Evolutionary conservation across 768 basidiomycete species (phyloP), one percentile per base, ranked within the genome.

Genomic region (Suillus discolor): DNA sequence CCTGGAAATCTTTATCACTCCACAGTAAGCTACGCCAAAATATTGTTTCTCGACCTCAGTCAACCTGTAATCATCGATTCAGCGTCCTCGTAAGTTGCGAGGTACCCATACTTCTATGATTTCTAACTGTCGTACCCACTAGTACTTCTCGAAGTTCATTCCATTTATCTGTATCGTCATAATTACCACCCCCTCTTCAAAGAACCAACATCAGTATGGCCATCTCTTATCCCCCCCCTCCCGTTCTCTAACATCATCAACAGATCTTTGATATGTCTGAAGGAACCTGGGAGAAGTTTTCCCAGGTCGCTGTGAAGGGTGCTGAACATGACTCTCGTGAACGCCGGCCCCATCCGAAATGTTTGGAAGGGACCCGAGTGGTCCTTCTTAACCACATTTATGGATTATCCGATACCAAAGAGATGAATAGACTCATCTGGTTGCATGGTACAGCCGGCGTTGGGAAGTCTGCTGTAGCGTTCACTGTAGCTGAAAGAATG

Each of bases 401-500:
- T n/a, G 11, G 11, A 13, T 12, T 34, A 20, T 34, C 12, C 9
- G 54, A 34, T 31, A 31, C 16, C 31, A 34, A 55, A 55, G 12
- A 55, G 28, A 20, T 1, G 31, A 34, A 18, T 34, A 18, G 54
- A 31, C 54, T 55, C 18, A 55, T 55, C 20, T 55, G 54, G 54
- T 9, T 55, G 31, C 54, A 55, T 34, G 54, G 54, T 11, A 55
- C 54, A 20, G 54, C 54, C 5, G 54, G 54, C 11, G 20, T 55
- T 28, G 54, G 54, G 20, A 55, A 55, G 11, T 55, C 54, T 34
- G 54, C 54, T 34, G 54, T 55, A 34, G 31, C 31, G 3, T 55
- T 55, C 54, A 31, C 54, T 12, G 54, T 55, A 55, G 54, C 54
- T 34, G 54, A 55, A 11, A 55, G 16, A 9, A 55, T 55, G 54